Evolutionary conservation across 805 yeast species (phyloP), one percentile per base, ranked within the genome.

Genomic region (Candida manassasensis): DNA sequence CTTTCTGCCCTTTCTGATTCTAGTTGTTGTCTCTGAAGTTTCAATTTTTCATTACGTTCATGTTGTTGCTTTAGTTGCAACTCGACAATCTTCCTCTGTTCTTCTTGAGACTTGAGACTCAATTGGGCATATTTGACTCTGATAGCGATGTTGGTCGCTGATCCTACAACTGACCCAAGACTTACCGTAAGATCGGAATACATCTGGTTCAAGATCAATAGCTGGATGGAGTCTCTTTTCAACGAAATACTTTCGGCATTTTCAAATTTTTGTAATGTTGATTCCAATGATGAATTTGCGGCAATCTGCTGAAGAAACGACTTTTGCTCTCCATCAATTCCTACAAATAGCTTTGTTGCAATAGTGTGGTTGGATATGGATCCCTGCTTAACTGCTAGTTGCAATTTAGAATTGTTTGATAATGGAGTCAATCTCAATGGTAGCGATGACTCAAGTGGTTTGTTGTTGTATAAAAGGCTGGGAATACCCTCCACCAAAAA

Each of bases 371-470:
- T 19, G 4, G 5, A 8, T 4, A n/a, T 18, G 5, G 24, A 12
- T 12, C 26, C 17, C 6, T 17, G 16, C 17, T 45, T 32, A 10
- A 48, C 32, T 34, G 39, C 40, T 13, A 66, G 44, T 12, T 36
- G 40, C 18, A 67, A 39, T 38, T 57, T 64, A 24, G 65, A 48
- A 36, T 65, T 66, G 39, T 57, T 64, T 15, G 52, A 40, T 16
- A 67, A 44, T 19, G 46, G 53, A 11, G 65, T 52, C 27, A 59
- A 51, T 30, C 67, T 42, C 6, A 67, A 32, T 1, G 69, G 62
- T 17, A 59, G 47, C 12, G 60, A 39, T 3, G 45, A 38, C 36
- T 67, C 70, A 14, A 66, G 40, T 9, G 34, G 45, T 36, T 60
- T 61, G 37, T 52, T 50, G 29, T 59, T 53, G 40, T 53, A 41